These are phyloP conservation scores for Termitomyces sp. DNA, from an alignment of 768 basidiomycete genomes.

Conservation along the genomic window DNA sequence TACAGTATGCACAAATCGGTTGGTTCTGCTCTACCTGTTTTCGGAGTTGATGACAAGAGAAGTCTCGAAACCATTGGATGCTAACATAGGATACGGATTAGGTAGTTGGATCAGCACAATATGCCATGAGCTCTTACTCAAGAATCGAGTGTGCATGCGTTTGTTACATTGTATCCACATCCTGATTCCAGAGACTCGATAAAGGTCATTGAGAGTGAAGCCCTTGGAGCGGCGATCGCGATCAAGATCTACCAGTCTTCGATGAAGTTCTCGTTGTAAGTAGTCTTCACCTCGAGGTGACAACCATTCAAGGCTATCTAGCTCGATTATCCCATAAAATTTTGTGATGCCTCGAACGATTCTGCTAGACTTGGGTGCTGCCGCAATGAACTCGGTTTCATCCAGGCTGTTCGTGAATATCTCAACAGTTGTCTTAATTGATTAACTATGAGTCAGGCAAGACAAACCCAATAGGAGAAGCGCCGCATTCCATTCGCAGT, in stretches of 20 bases:
- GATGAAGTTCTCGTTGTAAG: slow-evolving; percentile 42
- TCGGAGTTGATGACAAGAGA: slow-evolving; percentile 22
- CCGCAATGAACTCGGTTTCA: slow-evolving; percentile 38
- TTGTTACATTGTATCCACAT: slow-evolving; percentile 42
- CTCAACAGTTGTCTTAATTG: neutral
- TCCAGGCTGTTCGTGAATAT: slow-evolving; percentile 35
- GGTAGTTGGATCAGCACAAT: neutral
- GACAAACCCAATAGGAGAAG: slow-evolving; percentile 19
- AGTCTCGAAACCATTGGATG: slow-evolving; percentile 14
- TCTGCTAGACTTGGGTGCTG: slow-evolving; percentile 22
- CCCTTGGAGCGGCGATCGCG: slow-evolving; percentile 9
- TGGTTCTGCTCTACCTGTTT: slow-evolving; percentile 3
- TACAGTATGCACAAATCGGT: neutral
- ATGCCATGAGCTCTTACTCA: slow-evolving; percentile 27
- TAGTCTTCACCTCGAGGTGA: slow-evolving; percentile 38
- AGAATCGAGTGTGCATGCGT: slow-evolving; percentile 35
- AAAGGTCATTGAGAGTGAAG: slow-evolving; percentile 28
- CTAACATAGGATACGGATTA: slow-evolving; percentile 6
- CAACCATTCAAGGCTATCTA: slow-evolving; percentile 47
- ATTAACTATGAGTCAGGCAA: neutral
- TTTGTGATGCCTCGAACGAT: slow-evolving; percentile 30
- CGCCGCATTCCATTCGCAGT: slow-evolving; percentile 17
- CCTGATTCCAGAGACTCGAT: slow-evolving; percentile 28
- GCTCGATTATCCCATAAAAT: slow-evolving; percentile 50
- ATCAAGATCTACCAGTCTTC: slow-evolving; percentile 30